A percentile compares a stretch with the other conserved stretches of the same genome.
These are phyloP conservation scores for Debaryomyces hansenii DNA, from an alignment of 805 yeast genomes.

Conservation along the genomic window DNA sequence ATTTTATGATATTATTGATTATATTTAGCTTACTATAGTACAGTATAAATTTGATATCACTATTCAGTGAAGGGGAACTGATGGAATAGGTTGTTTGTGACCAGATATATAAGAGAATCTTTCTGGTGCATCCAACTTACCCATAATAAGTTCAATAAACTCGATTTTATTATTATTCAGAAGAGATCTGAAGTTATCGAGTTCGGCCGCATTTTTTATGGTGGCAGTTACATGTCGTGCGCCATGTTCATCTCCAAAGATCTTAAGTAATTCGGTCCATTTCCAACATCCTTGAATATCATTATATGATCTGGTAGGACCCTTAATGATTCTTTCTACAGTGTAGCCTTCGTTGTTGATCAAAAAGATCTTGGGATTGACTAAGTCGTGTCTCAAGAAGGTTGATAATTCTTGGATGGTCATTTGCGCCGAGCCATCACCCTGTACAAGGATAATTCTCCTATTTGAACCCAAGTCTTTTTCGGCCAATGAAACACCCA, in stretches of 20 bases:
- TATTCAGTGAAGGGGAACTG: too few relatives aligned
- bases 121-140: constrained; percentile 26
- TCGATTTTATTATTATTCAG: constrained; percentile 16
- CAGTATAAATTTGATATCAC: too few relatives aligned
- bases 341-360: constrained; percentile 89
- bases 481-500: constrained; percentile 78
- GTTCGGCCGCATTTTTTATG: constrained; percentile 18
- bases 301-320: constrained; percentile 73
- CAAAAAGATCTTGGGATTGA: constrained; percentile 64
- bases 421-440: constrained; percentile 96
- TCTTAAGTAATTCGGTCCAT: constrained; percentile 68
- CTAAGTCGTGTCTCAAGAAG: constrained; percentile 55
- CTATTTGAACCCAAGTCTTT: constrained; percentile 50
- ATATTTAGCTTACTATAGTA: too few relatives aligned
- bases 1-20: too few relatives aligned
- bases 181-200: constrained; percentile 14
- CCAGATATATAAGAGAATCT: constrained; percentile 17
- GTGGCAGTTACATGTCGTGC: constrained; percentile 21
- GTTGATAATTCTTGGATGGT: constrained; percentile 82
- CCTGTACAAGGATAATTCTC: constrained; percentile 73
- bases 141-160: constrained; percentile 25
- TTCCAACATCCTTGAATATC: constrained; percentile 82
- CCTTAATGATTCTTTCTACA: constrained; percentile 83
- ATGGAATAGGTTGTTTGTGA: neutral
- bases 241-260: constrained; percentile 53